A percentile compares a stretch with the other conserved stretches of the same genome.
Evolutionary conservation across 306 rosid species (phyloP).

Genomic region (Arachis stenosperma): DNA sequence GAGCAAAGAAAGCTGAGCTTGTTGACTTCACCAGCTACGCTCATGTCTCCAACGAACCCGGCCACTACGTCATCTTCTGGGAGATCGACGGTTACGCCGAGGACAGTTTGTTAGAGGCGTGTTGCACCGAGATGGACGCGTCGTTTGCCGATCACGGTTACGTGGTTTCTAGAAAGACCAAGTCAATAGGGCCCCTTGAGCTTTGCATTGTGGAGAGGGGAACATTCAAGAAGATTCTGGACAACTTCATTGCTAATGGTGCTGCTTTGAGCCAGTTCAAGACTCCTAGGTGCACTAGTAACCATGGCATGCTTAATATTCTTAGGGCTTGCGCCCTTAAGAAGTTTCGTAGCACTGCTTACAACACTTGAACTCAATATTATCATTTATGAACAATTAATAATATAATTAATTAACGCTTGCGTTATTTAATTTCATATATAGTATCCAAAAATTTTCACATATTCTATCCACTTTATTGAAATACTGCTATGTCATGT

Average conservation of each 20-base stretch:
- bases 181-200: conserved; percentile 76
- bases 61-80: conserved; percentile 83
- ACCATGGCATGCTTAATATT: conserved; percentile 55
- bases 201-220: conserved; percentile 77
- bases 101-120: conserved; percentile 49
- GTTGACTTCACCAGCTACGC: conserved; percentile 92
- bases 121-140: conserved; percentile 76
- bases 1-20: conserved; percentile 56
- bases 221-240: conserved; percentile 77
- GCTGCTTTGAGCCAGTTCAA: conserved; percentile 82
- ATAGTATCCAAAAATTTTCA: no score
- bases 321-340: conserved; percentile 53
- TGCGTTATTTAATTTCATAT: no score
- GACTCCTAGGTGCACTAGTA: conserved; percentile 89
- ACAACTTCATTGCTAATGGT: conserved; percentile 66
- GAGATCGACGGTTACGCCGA: conserved; percentile 81
- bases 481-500: no score
- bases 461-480: no score
- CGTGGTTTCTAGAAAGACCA: conserved; percentile 72
- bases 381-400: not conserved
- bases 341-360: conserved; percentile 66
- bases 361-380: not conserved
- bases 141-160: conserved; percentile 83
- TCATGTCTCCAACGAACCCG: conserved; percentile 50
- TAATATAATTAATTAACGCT: no score